phyloP scores from a whole-genome alignment of 2,329 filamentous ascomycete genomes.

The Penicillium sp. region DNA sequence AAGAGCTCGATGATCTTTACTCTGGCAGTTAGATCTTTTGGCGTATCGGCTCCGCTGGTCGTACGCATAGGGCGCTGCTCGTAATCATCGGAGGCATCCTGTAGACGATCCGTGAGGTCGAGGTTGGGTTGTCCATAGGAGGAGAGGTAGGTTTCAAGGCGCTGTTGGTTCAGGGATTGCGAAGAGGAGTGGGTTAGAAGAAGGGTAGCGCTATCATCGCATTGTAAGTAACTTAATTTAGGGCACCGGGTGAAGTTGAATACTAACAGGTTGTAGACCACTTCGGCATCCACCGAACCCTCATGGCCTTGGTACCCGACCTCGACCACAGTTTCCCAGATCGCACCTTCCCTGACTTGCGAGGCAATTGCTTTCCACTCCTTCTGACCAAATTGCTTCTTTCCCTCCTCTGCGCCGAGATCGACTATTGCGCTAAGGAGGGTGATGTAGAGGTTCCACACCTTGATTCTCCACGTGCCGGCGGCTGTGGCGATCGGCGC shows the following conservation, averaged over 20 bases:
- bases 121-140: conserved; percentile 71
- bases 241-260: conserved; percentile 12
- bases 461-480: conserved; percentile 81
- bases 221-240: conserved; percentile 1
- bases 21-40: conserved; percentile 76
- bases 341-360: conserved; percentile 80
- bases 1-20: conserved; percentile 95
- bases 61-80: conserved; percentile 38
- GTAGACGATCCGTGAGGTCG: conserved; percentile 66
- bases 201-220: conserved; percentile 74
- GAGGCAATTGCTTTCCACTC: conserved; percentile 80
- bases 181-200: conserved; percentile 84
- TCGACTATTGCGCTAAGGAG: conserved; percentile 89
- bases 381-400: conserved; percentile 78
- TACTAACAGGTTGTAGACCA: conserved; percentile 63
- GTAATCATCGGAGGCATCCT: conserved; percentile 35
- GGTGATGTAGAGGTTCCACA: conserved; percentile 96
- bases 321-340: conserved; percentile 92
- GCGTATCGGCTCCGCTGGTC: conserved; percentile 71
- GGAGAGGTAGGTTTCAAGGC: conserved; percentile 85
- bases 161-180: conserved; percentile 80
- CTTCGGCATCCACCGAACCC: conserved; percentile 89
- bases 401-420: conserved; percentile 85
- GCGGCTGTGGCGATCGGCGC: conserved; percentile 79
- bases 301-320: conserved; percentile 86